A percentile compares a stretch with the other conserved stretches of the same genome.
Evolutionary conservation across 768 basidiomycete species (phyloP).

Genomic region (Myochromella boudieri): DNA sequence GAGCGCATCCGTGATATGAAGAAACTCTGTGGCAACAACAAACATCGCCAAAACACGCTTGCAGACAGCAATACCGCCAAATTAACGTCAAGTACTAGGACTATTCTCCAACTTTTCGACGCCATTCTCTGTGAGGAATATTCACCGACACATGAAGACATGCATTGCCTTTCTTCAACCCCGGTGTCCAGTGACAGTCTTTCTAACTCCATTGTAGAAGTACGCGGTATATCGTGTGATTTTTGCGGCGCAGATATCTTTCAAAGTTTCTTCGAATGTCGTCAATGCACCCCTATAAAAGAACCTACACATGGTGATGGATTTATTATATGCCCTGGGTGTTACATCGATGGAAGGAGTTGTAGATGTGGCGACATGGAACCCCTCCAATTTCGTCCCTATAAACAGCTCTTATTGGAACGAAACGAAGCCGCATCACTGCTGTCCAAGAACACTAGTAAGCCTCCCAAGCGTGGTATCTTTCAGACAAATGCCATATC

Average conservation of each 20-base stretch:
- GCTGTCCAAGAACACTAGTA: constrained; percentile 5
- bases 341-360: constrained; percentile 77
- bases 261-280: constrained; percentile 78
- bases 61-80: neutral
- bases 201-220: neutral
- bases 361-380: constrained; percentile 64
- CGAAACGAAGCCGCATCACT: constrained; percentile 33
- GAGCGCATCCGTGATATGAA: constrained; percentile 28
- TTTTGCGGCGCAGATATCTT: constrained; percentile 84
- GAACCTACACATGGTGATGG: constrained; percentile 35
- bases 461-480: neutral
- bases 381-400: constrained; percentile 57
- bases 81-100: constrained; percentile 25
- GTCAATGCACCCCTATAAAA: constrained; percentile 33
- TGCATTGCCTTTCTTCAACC: constrained; percentile 19
- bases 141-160: constrained; percentile 20
- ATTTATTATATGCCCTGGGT: constrained; percentile 62
- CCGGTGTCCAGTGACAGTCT: neutral
- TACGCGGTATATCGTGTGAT: constrained; percentile 48
- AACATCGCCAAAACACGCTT: constrained; percentile 4
- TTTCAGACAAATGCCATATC: neutral
- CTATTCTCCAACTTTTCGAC: constrained; percentile 47
- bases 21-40: constrained; percentile 6
- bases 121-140: constrained; percentile 53
- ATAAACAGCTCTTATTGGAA: constrained; percentile 41